Evolutionary conservation across 2,329 filamentous ascomycete species (phyloP).

Genomic region (Paramyrothecium roridum): DNA sequence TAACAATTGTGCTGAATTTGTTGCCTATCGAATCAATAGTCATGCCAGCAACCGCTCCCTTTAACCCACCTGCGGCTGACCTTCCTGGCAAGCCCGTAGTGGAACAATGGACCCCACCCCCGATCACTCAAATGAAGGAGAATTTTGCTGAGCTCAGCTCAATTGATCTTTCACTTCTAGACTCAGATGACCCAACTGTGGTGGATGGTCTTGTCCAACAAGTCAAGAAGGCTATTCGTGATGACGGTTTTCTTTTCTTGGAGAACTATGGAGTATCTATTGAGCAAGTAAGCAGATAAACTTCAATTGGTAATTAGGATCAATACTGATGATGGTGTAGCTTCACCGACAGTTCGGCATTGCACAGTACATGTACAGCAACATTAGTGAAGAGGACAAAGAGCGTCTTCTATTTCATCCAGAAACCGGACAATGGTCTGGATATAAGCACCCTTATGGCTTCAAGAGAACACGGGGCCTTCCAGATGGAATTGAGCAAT

Average conservation of each 20-base stretch:
- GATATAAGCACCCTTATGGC: constrained; percentile 46
- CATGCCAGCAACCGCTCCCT: constrained; percentile 30
- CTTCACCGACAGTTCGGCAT: constrained; percentile 41
- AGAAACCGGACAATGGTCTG: constrained; percentile 44
- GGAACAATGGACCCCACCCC: constrained; percentile 39
- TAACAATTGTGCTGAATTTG: too few relatives aligned
- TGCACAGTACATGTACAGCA: constrained; percentile 48
- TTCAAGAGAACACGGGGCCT: constrained; percentile 36
- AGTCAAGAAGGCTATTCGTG: constrained; percentile 37
- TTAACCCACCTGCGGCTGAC: constrained; percentile 34
- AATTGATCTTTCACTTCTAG: constrained; percentile 39
- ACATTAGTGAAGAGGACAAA: constrained; percentile 48
- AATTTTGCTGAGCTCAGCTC: constrained; percentile 39
- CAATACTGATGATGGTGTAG: constrained; percentile 15
- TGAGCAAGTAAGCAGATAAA: constrained; percentile 22
- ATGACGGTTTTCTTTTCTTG: constrained; percentile 43
- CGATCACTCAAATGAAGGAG: constrained; percentile 39
- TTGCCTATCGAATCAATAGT: not conserved
- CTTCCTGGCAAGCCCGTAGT: constrained; percentile 38
- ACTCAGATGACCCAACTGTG: constrained; percentile 36
- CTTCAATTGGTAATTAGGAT: not conserved
- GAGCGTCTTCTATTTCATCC: constrained; percentile 32
- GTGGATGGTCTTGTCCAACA: constrained; percentile 39
- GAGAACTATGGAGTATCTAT: constrained; percentile 48
- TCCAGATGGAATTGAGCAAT: constrained; percentile 49